Evolutionary conservation across 768 basidiomycete species (phyloP).

Genomic region (Pleurotus salmoneostramineus): DNA sequence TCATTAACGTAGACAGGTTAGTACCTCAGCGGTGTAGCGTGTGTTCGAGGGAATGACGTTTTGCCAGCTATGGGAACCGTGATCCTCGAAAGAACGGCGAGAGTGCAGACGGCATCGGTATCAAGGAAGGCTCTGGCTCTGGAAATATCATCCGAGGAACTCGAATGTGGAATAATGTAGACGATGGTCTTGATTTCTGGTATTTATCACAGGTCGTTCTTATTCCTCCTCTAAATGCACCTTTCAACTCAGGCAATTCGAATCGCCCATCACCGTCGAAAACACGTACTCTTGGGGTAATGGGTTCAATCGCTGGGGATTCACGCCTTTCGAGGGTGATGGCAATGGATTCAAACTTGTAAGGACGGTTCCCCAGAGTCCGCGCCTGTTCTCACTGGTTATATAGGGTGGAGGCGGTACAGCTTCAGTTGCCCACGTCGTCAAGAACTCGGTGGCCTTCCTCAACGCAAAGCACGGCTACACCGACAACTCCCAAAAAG

Average conservation of each 20-base stretch:
- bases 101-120: not conserved
- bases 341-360: not conserved
- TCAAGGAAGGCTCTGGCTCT: not conserved
- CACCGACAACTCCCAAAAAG: not conserved
- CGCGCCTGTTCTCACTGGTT: not conserved
- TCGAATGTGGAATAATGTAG: not conserved
- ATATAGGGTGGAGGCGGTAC: not conserved
- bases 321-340: not conserved
- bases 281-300: not conserved
- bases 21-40: not conserved
- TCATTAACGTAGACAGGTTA: not conserved
- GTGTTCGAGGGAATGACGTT: not conserved
- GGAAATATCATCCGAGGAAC: not conserved
- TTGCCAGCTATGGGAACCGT: not conserved
- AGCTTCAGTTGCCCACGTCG: not conserved
- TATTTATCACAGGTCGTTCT: not conserved
- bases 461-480: not conserved
- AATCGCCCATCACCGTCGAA: not conserved
- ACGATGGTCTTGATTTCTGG: not conserved
- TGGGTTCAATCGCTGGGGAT: not conserved
- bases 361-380: not conserved
- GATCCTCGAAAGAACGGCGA: conserved; percentile 1
- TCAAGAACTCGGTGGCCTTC: not conserved
- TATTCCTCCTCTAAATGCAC: no score
- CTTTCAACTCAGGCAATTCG: not conserved